These are phyloP conservation scores for Marasmius sp. DNA, from an alignment of 1,284 basidiomycete genomes.

Conservation along the genomic window DNA sequence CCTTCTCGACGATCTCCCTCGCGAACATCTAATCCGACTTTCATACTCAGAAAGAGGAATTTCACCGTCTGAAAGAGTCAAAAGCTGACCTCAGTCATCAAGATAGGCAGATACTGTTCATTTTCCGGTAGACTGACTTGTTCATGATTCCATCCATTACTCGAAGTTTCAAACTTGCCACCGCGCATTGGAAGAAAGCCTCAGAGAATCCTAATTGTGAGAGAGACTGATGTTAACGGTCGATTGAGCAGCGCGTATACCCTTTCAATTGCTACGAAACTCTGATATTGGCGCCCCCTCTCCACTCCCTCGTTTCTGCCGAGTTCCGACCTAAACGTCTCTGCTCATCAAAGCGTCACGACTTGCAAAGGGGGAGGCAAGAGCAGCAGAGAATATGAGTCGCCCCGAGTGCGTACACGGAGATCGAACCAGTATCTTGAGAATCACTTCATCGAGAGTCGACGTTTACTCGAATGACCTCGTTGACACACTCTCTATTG, in stretches of 20 bases:
- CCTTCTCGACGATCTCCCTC: no score
- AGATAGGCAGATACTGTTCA: conserved; percentile 51
- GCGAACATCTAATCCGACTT: not conserved
- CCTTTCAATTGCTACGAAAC: not conserved
- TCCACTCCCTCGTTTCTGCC: not conserved
- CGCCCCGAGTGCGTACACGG: no score
- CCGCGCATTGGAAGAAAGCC: conserved; percentile 73
- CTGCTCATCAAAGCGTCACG: no score
- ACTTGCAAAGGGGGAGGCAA: no score
- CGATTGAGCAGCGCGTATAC: not conserved
- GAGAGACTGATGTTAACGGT: conserved; percentile 4
- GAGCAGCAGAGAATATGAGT: no score
- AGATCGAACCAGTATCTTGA: no score
- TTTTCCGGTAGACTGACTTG: not conserved
- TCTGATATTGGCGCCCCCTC: not conserved
- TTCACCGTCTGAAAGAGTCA: conserved; percentile 70
- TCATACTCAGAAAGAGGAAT: conserved; percentile 52
- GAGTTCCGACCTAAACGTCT: no score
- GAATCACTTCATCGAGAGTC: no score
- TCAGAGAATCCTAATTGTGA: conserved; percentile 61
- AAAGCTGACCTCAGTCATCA: conserved; percentile 69
- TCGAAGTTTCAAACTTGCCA: conserved; percentile 69
- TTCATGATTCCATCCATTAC: conserved; percentile 3
- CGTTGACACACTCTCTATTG: no score
- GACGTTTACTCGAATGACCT: no score